Evolutionary conservation across 1,139 yeast genomes (phyloP).

Genomic region (Geotrichum fermentans): DNA sequence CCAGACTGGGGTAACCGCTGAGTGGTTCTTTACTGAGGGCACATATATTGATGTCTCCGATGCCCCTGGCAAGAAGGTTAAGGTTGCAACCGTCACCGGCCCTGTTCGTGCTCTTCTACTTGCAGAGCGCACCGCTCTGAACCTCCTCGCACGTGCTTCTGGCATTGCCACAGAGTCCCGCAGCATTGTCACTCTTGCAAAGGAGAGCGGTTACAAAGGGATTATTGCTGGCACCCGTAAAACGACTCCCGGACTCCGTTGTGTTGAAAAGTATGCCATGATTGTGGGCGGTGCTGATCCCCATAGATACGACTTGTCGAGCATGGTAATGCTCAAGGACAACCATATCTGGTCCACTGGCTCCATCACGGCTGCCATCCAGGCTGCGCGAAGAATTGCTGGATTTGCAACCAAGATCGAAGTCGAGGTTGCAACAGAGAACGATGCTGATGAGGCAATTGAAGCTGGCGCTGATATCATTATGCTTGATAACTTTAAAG

Average conservation of each 20-base stretch:
- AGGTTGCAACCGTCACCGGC: slow-evolving; percentile 75
- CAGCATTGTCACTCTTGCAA: slow-evolving; percentile 56
- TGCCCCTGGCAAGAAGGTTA: slow-evolving; percentile 49
- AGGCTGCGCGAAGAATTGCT: slow-evolving; percentile 69
- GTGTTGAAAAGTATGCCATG: slow-evolving; percentile 89
- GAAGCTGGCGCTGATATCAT: slow-evolving; percentile 93
- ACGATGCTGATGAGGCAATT: slow-evolving; percentile 87
- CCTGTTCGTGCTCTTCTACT: slow-evolving; percentile 72
- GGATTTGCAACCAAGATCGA: slow-evolving; percentile 90
- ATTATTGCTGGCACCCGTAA: slow-evolving; percentile 95
- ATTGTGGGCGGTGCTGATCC: slow-evolving; percentile 91
- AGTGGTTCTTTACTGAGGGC: slow-evolving; percentile 76
- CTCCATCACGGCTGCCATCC: slow-evolving; percentile 78
- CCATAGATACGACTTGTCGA: slow-evolving; percentile 83
- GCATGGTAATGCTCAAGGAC: slow-evolving; percentile 96
- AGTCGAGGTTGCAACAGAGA: slow-evolving; percentile 80
- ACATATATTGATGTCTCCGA: slow-evolving; percentile 48
- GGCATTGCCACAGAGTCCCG: slow-evolving; percentile 80
- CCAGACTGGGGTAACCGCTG: slow-evolving; percentile 65
- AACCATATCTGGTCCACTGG: slow-evolving; percentile 92
- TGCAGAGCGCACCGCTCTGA: slow-evolving; percentile 84
- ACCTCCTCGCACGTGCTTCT: slow-evolving; percentile 73
- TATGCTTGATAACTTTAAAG: slow-evolving; percentile 86
- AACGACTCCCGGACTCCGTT: slow-evolving; percentile 92
- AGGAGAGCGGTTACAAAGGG: slow-evolving; percentile 69